Evolutionary conservation across 345 rosid genomes (phyloP).

Genomic region (Brassica juncea): DNA sequence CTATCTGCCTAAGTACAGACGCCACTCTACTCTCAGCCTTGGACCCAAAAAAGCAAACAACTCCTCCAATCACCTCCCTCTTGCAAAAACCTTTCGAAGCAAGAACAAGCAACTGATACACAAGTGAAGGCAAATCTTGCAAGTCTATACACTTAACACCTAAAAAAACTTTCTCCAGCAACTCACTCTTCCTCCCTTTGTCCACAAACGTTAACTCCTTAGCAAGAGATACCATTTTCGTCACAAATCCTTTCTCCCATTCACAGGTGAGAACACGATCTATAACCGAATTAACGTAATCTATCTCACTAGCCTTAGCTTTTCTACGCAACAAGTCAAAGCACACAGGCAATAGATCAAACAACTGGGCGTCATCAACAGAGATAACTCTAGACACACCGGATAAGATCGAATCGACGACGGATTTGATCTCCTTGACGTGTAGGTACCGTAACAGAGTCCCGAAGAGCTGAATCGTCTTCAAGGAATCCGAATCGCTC

Average conservation of each 20-base stretch:
- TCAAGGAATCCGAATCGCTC: slow-evolving; percentile 62
- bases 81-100: slow-evolving; percentile 78
- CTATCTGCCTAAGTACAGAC: slow-evolving; percentile 66
- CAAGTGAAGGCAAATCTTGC: slow-evolving; percentile 74
- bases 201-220: slow-evolving; percentile 61
- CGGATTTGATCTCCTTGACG: slow-evolving; percentile 40
- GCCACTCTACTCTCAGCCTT: slow-evolving; percentile 50
- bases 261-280: slow-evolving; percentile 51
- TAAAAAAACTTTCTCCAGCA: slow-evolving; percentile 65
- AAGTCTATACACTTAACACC: slow-evolving; percentile 62
- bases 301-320: slow-evolving; percentile 40
- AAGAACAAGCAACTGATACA: slow-evolving; percentile 73
- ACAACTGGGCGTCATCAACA: slow-evolving; percentile 70
- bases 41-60: slow-evolving; percentile 64
- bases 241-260: slow-evolving; percentile 63
- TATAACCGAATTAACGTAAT: slow-evolving; percentile 44
- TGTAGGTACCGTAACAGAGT: slow-evolving; percentile 49
- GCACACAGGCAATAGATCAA: slow-evolving; percentile 70
- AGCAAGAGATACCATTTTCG: slow-evolving; percentile 62
- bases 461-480: slow-evolving; percentile 54
- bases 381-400: slow-evolving; percentile 34
- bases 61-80: slow-evolving; percentile 71
- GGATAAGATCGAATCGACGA: slow-evolving; percentile 46
- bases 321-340: slow-evolving; percentile 47
- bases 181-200: slow-evolving; percentile 53